These are phyloP conservation scores for Eleusine indica DNA, from an alignment of 176 grass and related monocot species.

Conservation along the genomic window DNA sequence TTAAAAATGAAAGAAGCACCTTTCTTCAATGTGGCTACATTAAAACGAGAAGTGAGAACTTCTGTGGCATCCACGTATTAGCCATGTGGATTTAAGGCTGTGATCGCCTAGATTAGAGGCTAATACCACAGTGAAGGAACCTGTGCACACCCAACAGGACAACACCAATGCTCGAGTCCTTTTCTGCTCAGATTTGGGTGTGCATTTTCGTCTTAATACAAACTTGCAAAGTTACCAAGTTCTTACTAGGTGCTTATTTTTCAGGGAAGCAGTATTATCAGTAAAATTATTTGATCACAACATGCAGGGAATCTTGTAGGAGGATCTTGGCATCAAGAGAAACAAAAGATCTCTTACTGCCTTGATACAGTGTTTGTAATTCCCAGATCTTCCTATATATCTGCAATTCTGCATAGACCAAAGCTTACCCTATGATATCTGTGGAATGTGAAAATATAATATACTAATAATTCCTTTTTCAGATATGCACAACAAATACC, in stretches of 20 bases:
- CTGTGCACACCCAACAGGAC: not conserved
- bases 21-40: conserved; percentile 6
- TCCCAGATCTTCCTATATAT: conserved; percentile 15
- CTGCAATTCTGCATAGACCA: not conserved
- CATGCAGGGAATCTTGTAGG: not conserved
- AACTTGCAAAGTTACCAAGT: not conserved
- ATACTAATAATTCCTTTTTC: conserved; percentile 15
- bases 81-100: conserved; percentile 3
- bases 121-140: conserved; percentile 8
- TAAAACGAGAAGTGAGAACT: not conserved
- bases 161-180: not conserved
- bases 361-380: not conserved
- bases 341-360: conserved; percentile 1
- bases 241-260: not conserved
- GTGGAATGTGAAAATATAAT: conserved; percentile 31
- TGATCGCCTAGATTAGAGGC: conserved; percentile 12
- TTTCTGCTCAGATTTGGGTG: not conserved
- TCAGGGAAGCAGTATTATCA: not conserved
- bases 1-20: conserved; percentile 1
- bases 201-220: not conserved
- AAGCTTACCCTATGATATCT: conserved; percentile 25
- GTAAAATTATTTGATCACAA: not conserved
- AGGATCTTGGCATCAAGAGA: conserved; percentile 17
- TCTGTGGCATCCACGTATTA: conserved; percentile 6
- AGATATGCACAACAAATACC: conserved; percentile 14